These are phyloP conservation scores for Solanum bulbocastanum DNA, from an alignment of 257 asterid species.

Conservation along the genomic window DNA sequence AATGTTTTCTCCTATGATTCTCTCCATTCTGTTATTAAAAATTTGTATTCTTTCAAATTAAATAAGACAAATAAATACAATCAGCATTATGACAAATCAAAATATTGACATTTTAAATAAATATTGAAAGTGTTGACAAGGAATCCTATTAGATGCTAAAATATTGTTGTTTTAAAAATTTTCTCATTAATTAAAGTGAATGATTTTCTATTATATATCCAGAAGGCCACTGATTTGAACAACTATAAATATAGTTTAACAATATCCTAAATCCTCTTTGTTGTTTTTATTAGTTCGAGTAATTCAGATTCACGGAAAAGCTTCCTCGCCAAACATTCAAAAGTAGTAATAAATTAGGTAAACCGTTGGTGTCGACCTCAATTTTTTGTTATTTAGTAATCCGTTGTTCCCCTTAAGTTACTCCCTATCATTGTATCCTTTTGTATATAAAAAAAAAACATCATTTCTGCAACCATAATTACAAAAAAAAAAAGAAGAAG, in stretches of 20 bases:
- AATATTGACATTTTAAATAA: no score
- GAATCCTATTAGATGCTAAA: no score
- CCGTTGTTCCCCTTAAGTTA: background rate
- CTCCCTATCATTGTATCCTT: background rate
- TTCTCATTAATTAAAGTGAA: background rate
- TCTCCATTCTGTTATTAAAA: no score
- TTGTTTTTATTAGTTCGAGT: background rate
- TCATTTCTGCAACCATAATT: background rate
- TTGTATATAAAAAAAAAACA: background rate
- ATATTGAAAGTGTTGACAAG: no score
- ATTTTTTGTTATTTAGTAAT: background rate
- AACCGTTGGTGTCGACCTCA: background rate
- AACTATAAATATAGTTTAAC: background rate
- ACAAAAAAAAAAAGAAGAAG: background rate
- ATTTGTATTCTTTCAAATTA: no score
- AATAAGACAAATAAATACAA: no score
- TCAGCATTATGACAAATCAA: no score
- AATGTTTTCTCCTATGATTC: no score
- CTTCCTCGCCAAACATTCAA: background rate
- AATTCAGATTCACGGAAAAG: background rate
- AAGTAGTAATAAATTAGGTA: background rate
- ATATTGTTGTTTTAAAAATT: no score
- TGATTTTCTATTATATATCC: background rate
- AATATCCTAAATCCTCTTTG: background rate
- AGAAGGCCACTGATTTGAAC: background rate